A percentile compares a stretch with the other conserved stretches of the same genome.
Evolutionary conservation across 345 rosid genomes (phyloP).

Genomic region (Euclidium syriacum): DNA sequence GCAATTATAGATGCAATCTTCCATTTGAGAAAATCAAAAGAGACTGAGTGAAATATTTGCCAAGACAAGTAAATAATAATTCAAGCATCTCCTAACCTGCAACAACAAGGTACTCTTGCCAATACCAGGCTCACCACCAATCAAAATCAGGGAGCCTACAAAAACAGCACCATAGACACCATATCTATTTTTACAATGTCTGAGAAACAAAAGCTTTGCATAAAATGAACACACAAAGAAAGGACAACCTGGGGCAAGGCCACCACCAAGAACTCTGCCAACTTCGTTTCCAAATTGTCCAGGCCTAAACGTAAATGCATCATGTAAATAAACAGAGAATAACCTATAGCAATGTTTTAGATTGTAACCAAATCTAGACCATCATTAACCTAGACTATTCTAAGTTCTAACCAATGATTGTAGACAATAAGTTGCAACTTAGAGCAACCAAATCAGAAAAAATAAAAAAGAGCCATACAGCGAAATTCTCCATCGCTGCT

Average conservation of each 20-base stretch:
- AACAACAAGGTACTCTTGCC: constrained; percentile 92
- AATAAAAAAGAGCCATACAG: constrained; percentile 54
- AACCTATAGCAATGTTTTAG: no score
- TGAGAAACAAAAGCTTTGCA: background rate
- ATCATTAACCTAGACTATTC: background rate
- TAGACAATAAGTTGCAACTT: background rate
- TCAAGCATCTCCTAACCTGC: constrained; percentile 45
- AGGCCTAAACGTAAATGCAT: constrained; percentile 38
- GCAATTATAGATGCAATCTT: constrained; percentile 77
- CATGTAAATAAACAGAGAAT: constrained; percentile 14
- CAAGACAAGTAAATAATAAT: background rate
- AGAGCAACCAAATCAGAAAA: background rate
- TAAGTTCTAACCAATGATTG: background rate
- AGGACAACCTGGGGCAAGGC: constrained; percentile 79
- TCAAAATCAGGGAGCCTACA: constrained; percentile 77
- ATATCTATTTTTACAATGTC: background rate
- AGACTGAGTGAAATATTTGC: constrained; percentile 16
- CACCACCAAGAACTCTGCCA: constrained; percentile 92
- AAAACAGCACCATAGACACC: background rate
- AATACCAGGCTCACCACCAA: constrained; percentile 96
- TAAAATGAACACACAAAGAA: background rate
- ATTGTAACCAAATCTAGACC: background rate
- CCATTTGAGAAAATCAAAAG: constrained; percentile 23
- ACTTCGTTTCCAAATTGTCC: constrained; percentile 84
- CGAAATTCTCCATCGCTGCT: constrained; percentile 58